These are phyloP conservation scores for Cercis canadensis DNA, from an alignment of 306 rosid genomes.

Conservation along the genomic window DNA sequence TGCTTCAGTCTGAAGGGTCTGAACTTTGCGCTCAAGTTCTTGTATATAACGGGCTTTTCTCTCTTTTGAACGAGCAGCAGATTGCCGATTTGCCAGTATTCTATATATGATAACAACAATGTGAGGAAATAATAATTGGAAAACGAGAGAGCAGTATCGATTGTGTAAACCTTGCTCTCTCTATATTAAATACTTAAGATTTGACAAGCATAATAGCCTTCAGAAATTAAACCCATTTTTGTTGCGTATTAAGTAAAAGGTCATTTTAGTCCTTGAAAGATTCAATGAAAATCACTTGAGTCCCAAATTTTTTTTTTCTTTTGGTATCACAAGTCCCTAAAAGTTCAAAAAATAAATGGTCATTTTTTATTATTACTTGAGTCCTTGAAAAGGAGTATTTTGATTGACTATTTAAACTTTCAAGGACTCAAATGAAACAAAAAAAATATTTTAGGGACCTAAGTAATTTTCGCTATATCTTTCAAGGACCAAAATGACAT, in stretches of 20 bases:
- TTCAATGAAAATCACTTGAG: too few relatives aligned
- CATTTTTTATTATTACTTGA: too few relatives aligned
- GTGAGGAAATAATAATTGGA: constrained; percentile 21
- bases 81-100: constrained; percentile 96
- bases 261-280: too few relatives aligned
- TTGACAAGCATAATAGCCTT: constrained; percentile 17
- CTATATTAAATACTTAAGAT: constrained; percentile 9
- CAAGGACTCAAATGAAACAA: too few relatives aligned
- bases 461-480: too few relatives aligned
- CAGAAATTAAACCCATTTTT: constrained; percentile 18
- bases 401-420: too few relatives aligned
- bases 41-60: constrained; percentile 95
- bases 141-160: neutral
- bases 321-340: too few relatives aligned
- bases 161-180: neutral
- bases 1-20: constrained; percentile 98
- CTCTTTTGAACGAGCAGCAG: constrained; percentile 99
- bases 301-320: neutral
- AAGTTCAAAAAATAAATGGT: too few relatives aligned
- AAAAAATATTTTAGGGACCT: too few relatives aligned
- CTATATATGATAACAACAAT: constrained; percentile 48
- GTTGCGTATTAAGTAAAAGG: neutral
- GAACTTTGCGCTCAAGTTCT: constrained; percentile 98
- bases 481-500: too few relatives aligned
- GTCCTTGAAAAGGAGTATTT: too few relatives aligned